Evolutionary conservation across 768 basidiomycete genomes (phyloP).

Genomic region (Lentinula detonsa): DNA sequence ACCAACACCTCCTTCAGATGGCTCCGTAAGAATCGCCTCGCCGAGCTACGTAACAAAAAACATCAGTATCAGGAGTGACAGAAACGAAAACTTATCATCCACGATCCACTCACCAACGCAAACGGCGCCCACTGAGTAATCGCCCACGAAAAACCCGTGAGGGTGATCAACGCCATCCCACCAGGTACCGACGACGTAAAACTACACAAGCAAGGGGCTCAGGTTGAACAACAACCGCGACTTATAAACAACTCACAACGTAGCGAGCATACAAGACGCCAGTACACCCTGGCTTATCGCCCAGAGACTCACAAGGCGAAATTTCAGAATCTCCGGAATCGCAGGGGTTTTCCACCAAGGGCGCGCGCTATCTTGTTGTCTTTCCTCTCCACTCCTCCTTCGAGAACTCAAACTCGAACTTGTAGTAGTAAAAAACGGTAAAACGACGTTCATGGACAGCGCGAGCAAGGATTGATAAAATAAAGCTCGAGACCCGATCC

Average conservation of each 20-base stretch:
- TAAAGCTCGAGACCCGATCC: conserved; percentile 79
- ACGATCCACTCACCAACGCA: conserved; percentile 54
- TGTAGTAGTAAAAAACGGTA: conserved; percentile 60
- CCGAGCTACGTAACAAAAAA: conserved; percentile 47
- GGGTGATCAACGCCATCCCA: conserved; percentile 68
- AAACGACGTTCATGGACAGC: conserved; percentile 57
- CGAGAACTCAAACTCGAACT: conserved; percentile 6
- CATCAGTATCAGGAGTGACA: background rate
- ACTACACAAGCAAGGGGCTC: conserved; percentile 27
- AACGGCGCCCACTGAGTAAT: conserved; percentile 92
- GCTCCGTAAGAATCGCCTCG: conserved; percentile 76
- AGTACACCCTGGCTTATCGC: conserved; percentile 71
- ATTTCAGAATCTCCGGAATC: conserved; percentile 39
- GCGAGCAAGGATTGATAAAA: conserved; percentile 71
- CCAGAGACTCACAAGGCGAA: conserved; percentile 73
- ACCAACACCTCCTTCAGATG: conserved; percentile 25
- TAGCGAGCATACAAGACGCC: conserved; percentile 70
- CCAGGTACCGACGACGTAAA: conserved; percentile 64
- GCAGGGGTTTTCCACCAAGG: conserved; percentile 16
- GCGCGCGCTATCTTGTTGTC: background rate
- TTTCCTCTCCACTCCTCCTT: background rate
- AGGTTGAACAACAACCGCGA: background rate
- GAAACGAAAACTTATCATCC: background rate
- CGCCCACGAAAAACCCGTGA: conserved; percentile 91
- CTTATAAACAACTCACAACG: conserved; percentile 53